A percentile compares a stretch with the other conserved stretches of the same genome.
Conservation (phyloP, 352 stramenopile species). For the Aphanomyces invadans region DNA sequence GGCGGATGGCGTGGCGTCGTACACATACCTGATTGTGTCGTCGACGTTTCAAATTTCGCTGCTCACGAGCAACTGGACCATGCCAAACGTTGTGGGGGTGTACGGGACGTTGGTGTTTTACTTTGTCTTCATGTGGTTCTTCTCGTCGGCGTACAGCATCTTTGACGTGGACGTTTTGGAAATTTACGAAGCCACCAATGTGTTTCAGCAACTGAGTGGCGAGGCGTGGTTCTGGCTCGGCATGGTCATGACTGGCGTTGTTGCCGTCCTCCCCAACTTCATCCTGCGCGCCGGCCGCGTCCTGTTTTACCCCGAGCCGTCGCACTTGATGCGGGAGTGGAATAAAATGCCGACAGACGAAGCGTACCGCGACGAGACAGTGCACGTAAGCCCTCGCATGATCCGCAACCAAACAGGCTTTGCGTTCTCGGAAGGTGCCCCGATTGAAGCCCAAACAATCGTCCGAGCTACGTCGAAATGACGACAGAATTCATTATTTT, state of each 20-base stretch:
- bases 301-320: conserved; percentile 83
- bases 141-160: conserved; percentile 67
- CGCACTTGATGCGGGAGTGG: conserved; percentile 85
- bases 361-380: not conserved
- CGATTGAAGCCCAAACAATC: not conserved
- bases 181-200: conserved; percentile 27
- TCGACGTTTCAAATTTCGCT: conserved; percentile 78
- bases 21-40: conserved; percentile 80
- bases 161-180: conserved; percentile 75
- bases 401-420: conserved; percentile 82
- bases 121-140: conserved; percentile 80
- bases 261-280: conserved; percentile 73
- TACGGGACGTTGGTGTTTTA: conserved; percentile 81
- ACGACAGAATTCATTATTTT: too few relatives aligned
- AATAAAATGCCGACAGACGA: conserved; percentile 34
- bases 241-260: conserved; percentile 48
- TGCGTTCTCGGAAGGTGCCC: conserved; percentile 70
- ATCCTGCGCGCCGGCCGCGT: conserved; percentile 78
- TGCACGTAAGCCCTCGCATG: conserved; percentile 35
- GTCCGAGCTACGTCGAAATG: too few relatives aligned
- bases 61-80: conserved; percentile 87
- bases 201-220: conserved; percentile 41
- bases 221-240: conserved; percentile 83
- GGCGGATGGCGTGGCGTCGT: conserved; percentile 70
- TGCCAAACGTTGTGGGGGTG: conserved; percentile 57